A percentile compares a stretch with the other conserved stretches of the same genome.
phyloP scores from a whole-genome alignment of 2,329 filamentous ascomycete genomes.

The Neobulgaria alba region DNA sequence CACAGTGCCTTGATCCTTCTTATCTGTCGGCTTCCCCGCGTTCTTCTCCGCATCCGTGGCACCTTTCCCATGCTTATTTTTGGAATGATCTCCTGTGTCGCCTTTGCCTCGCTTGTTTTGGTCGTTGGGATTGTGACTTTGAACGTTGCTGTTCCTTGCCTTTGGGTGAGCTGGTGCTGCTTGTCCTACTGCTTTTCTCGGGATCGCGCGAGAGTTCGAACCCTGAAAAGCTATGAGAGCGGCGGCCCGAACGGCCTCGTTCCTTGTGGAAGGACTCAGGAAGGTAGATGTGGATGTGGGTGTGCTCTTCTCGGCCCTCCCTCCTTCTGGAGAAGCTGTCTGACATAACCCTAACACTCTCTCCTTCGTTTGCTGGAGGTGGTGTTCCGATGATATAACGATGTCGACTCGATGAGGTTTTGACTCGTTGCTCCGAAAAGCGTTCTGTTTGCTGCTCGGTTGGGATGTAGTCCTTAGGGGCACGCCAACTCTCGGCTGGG shows the following conservation, averaged over 20 bases:
- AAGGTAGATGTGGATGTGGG: conserved; percentile 29
- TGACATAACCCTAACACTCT: conserved; percentile 18
- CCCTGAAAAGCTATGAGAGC: conserved; percentile 58
- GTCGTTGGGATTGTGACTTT: background rate
- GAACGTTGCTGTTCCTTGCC: background rate
- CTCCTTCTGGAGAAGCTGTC: conserved; percentile 11
- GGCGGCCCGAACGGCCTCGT: conserved; percentile 51
- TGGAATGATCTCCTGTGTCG: background rate
- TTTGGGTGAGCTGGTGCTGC: conserved; percentile 24
- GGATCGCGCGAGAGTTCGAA: conserved; percentile 10
- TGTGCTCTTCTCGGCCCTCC: conserved; percentile 19
- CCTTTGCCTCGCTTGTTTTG: background rate
- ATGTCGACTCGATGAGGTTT: conserved; percentile 14
- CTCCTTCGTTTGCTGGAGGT: conserved; percentile 11
- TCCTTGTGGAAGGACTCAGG: conserved; percentile 11
- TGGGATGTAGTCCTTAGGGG: no score
- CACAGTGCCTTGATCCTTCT: no score
- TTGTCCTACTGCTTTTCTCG: conserved; percentile 28
- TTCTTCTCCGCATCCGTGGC: background rate
- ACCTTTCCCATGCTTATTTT: background rate
- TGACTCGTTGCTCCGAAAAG: conserved; percentile 10
- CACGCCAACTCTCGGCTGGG: no score
- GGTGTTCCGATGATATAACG: conserved; percentile 22
- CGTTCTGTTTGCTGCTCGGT: conserved; percentile 7
- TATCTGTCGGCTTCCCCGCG: conserved; percentile 3